Evolutionary conservation across 805 yeast genomes (phyloP), one percentile per base, ranked within the genome.

Genomic region (Yamadazyma endophytica): DNA sequence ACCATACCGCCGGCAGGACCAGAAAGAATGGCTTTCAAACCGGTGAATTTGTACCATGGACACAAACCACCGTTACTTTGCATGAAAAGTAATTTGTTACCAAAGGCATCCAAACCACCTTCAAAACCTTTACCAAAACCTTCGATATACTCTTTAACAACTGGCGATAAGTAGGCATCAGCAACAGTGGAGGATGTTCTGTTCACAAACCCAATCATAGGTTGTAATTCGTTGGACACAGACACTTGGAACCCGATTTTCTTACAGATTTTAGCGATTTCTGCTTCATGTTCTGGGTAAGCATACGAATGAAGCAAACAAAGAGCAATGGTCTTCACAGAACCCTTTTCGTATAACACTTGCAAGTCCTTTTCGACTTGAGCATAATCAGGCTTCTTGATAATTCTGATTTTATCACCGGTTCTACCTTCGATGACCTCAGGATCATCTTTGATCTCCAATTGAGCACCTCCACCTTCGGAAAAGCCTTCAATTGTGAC

Each of bases 1-100:
- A 90, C 96, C 36, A 90, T 95, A 29, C 97, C 97, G 22, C 97
- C 97, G 7, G 97, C 97, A 3, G 97, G 97, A 2, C 97, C 97
- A 1, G 96, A 86, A 21, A 90, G 59, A 29, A 90, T 83, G 3
- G 97, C 95, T 44, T 78, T 73, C 21, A 90, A 64, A 2, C 97
- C 97, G 0, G 96, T 81, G 53, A 90, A 90, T 29, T 75, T 71
- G 14, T 76, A 66, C 48, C 92, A 88, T 34, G 87, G 87, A 14
- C 89, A 88, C 37, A 90, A 70, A 2, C 97, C 97, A 36, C 97
- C 97, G 54, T 90, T 96, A 9, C 95, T 84, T 58, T 90, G 96
- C 97, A 90, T 90, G 56, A 90, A 90, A 44, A 82, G 80, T 37
- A 85, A 74, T 39, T 66, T 62, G 24, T 72, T 73, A 4, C 80